Evolutionary conservation across 2,329 filamentous ascomycete genomes (phyloP), one percentile per base, ranked within the genome.

Genomic region (Fusarium sp.): DNA sequence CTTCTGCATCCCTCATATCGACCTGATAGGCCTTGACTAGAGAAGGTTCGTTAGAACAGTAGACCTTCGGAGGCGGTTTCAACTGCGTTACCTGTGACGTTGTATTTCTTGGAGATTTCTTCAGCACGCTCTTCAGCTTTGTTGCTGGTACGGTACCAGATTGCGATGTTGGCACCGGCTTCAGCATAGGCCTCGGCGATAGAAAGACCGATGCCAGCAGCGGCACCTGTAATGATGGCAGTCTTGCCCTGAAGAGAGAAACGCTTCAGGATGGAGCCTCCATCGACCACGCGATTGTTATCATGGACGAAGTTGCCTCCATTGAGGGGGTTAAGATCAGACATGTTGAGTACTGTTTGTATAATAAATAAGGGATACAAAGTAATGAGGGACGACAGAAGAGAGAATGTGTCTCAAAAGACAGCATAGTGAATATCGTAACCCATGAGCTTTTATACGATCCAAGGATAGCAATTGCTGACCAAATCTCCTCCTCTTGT

Each of bases 211-310:
- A 92, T 92, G 36, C 91, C 90, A 22, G 86, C 86, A 31, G 84
- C 89, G 18, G 88, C 89, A 45, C 91, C 91, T 5, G 89, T 88
- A 47, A 93, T 86, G 70, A 93, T 90, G 47, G 90, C 90, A 9
- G 90, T 92, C 76, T 89, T 89, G 52, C 89, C 89, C 74, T 89
- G 88, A 45, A 93, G 84, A 6, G 90, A 92, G 82, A 92, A 91
- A 58, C 75, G 75, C 62, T 77, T 76, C 54, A 77, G 31, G 38
- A 77, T 69, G 38, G 75, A 74, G 41, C 75, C 75, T 35, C 75
- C 73, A 52, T 77, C 73, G 29, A 75, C 46, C 53, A 70, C 56
- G 29, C 73, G 73, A 45, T 71, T 54, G 50, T 70, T 46, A n/a
- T 76, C 64, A 50, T 75, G 75, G 44, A 77, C 41, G 38, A 77